Base-by-base conservation (phyloP, 192 early-diverging fungal genomes). In the Podila minutissima region DNA sequence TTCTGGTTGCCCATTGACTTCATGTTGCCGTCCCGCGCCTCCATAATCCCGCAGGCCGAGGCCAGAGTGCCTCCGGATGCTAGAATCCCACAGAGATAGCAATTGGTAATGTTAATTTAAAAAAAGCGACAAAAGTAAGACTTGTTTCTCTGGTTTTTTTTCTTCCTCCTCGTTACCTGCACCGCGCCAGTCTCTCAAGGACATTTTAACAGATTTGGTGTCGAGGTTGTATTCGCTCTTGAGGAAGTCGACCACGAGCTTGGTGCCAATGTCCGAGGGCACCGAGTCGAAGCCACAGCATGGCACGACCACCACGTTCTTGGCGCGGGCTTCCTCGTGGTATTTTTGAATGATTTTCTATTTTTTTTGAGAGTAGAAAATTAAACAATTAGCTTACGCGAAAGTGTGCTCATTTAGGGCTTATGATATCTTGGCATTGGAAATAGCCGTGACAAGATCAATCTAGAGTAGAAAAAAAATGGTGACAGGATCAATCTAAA, bases 251-350 rank as follows among this genome's bases (percentile, higher is more conserved):
- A 88, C 88, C 12, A 91, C 83, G 83, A 97, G 90, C 53, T 92
- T 88, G 26, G 91, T 86, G 24, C 95, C 94, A 13, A 98, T 73
- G 71, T 98, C 96, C 19, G 93, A 94, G 2, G 96, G 96, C 3
- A 98, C 90, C 29, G 93, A 94, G 74, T 98, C 97, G 76, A 97
- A 98, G 5, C 96, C 97, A 74, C 94, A 96, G 38, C 88, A 68
- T 24, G 95, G 91, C 4, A 95, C 91, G 62, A 98, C 90, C n/a
- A 91, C 84, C 9, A 91, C 88, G 35, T 89, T 86, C 37, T 89
- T 91, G 22, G 73, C 82, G 24, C 78, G 74, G 2, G 97, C 97
- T 59, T 85, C 37, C 4, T 91, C 87, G 59, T 94, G 89, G 65
- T 92, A 91, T 59, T 89, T 84, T 61, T 89, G 71, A 63, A 93